Percentiles rank a stretch among this genome's conserved stretches.
These are phyloP conservation scores for Flaveria brownii DNA, from an alignment of 129 eudicot species.

Conservation along the genomic window DNA sequence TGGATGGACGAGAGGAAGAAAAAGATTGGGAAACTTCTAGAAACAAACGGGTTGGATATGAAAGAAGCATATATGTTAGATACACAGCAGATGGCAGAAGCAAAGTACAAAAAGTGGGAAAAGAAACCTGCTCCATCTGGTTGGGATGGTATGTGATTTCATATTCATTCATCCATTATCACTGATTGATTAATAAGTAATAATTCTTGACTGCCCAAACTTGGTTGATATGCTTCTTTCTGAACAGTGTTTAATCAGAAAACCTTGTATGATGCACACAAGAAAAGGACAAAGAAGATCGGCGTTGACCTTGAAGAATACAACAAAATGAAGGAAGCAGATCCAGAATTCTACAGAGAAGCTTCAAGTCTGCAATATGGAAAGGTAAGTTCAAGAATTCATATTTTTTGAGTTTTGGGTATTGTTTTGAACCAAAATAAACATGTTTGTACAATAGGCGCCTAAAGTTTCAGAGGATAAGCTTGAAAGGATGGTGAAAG, in stretches of 20 bases:
- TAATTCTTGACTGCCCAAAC: no score
- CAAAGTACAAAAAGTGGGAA: conserved; percentile 95
- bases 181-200: not conserved
- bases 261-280: conserved; percentile 87
- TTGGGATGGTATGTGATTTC: conserved; percentile 80
- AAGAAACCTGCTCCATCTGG: conserved; percentile 95
- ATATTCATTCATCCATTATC: not conserved
- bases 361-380: conserved; percentile 99
- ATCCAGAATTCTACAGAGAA: conserved; percentile 92
- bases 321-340: conserved; percentile 85
- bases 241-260: conserved; percentile 85
- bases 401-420: not conserved
- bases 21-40: conserved; percentile 86
- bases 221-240: not conserved
- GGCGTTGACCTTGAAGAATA: conserved; percentile 77
- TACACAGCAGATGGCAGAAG: conserved; percentile 83
- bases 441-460: conserved; percentile 46
- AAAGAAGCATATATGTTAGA: conserved; percentile 86
- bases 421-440: not conserved
- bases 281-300: conserved; percentile 81
- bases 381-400: conserved; percentile 50
- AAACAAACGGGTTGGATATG: conserved; percentile 93
- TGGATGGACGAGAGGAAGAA: conserved; percentile 96
- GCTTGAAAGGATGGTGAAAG: conserved; percentile 89
- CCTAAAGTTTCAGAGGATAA: conserved; percentile 79